Percentiles rank a stretch among this genome's conserved stretches.
phyloP scores from a whole-genome alignment of 1,284 basidiomycete genomes.

The Melanopsichium pennsylvanicum region DNA sequence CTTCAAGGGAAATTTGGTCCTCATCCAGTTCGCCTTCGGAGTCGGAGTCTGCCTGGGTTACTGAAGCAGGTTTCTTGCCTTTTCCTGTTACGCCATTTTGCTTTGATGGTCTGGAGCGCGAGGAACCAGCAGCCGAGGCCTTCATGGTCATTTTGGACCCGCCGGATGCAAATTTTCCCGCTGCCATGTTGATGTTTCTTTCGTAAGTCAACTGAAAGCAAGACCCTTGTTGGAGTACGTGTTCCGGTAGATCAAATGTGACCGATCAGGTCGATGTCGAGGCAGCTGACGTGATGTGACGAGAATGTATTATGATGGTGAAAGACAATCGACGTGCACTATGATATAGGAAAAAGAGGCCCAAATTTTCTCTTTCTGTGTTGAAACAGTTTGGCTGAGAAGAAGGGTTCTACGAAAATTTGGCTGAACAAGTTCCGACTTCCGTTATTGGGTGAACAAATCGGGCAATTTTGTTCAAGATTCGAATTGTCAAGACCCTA shows the following conservation, averaged over 20 bases:
- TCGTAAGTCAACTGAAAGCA: too few relatives aligned
- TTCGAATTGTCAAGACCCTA: background rate
- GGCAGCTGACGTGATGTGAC: too few relatives aligned
- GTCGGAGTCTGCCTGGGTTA: constrained; percentile 10
- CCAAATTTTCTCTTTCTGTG: constrained; percentile 16
- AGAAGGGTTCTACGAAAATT: constrained; percentile 8
- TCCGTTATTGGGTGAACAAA: background rate
- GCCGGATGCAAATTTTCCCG: constrained; percentile 19
- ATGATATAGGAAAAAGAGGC: too few relatives aligned
- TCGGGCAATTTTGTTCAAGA: constrained; percentile 10
- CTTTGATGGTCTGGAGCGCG: constrained; percentile 15
- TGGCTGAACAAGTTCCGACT: constrained; percentile 6
- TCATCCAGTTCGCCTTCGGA: constrained; percentile 21
- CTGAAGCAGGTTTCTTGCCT: constrained; percentile 9
- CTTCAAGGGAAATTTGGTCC: constrained; percentile 34
- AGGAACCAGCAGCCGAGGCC: constrained; percentile 7
- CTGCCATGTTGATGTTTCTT: constrained; percentile 20
- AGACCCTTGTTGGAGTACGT: too few relatives aligned
- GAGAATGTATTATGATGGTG: too few relatives aligned
- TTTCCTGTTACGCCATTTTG: constrained; percentile 5
- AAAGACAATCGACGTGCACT: background rate
- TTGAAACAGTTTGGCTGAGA: background rate
- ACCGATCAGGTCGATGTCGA: too few relatives aligned
- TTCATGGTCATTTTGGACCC: constrained; percentile 49
- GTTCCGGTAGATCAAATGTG: too few relatives aligned